phyloP scores from a whole-genome alignment of 257 asterid species.

The Eucommia ulmoides region DNA sequence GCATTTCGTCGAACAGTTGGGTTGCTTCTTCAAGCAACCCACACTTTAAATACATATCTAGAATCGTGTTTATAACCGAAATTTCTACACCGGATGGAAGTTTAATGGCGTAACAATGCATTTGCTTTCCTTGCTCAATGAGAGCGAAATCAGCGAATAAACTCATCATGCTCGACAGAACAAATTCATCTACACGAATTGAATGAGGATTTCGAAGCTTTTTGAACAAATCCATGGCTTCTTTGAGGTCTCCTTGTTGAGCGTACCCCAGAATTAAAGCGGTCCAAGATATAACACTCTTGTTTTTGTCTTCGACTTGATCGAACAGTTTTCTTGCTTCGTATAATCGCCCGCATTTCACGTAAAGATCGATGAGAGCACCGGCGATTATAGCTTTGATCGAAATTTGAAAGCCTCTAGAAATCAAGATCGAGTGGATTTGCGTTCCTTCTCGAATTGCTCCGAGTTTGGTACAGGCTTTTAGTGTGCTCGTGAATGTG shows the following conservation, averaged over 20 bases:
- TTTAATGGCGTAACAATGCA: conserved; percentile 39
- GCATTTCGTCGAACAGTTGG: conserved; percentile 25
- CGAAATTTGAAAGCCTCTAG: conserved; percentile 27
- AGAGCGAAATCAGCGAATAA: conserved; percentile 43
- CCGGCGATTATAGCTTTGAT: conserved; percentile 33
- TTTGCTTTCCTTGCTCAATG: conserved; percentile 44
- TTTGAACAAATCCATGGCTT: conserved; percentile 37
- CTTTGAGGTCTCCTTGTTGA: conserved; percentile 25
- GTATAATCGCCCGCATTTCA: conserved; percentile 26
- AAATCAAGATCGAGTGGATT: conserved; percentile 35
- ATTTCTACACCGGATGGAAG: conserved; percentile 24
- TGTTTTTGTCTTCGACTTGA: conserved; percentile 22
- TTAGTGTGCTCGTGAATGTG: conserved; percentile 46
- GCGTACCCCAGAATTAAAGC: conserved; percentile 40
- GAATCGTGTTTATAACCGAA: conserved; percentile 33
- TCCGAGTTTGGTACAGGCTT: conserved; percentile 43
- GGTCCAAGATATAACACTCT: conserved; percentile 38
- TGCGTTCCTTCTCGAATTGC: conserved; percentile 49
- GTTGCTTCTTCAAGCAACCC: conserved; percentile 42
- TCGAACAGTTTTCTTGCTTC: conserved; percentile 34
- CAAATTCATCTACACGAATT: conserved; percentile 31
- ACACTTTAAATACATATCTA: conserved; percentile 64
- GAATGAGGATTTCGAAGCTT: conserved; percentile 26
- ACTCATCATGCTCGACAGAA: conserved; percentile 39
- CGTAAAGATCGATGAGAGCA: conserved; percentile 48